phyloP scores from a whole-genome alignment of 129 eudicot species.

The Artemisia argyi region DNA sequence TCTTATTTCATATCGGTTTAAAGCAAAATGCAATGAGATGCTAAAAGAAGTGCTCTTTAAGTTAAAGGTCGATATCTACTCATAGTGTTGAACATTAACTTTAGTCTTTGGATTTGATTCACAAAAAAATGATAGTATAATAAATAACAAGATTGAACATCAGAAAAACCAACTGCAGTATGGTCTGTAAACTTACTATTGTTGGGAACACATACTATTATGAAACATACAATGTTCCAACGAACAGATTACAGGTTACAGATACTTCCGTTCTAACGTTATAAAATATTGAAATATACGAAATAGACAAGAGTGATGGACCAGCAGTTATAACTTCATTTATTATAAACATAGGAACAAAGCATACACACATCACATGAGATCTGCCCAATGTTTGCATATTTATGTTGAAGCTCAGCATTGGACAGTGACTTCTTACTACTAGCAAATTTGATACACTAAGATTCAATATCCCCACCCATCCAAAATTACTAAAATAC shows the following conservation, averaged over 20 bases:
- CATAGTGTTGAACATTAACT: too few relatives aligned
- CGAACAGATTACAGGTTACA: not conserved
- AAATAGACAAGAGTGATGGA: constrained; percentile 30
- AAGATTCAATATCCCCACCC: constrained; percentile 40
- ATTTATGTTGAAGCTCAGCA: constrained; percentile 19
- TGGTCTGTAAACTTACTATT: not conserved
- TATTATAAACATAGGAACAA: constrained; percentile 33
- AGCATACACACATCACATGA: constrained; percentile 21
- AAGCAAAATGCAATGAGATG: too few relatives aligned
- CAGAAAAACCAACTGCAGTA: too few relatives aligned
- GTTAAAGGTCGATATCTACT: too few relatives aligned
- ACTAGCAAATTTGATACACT: constrained; percentile 36
- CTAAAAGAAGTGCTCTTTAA: too few relatives aligned
- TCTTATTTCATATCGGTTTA: too few relatives aligned
- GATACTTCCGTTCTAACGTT: constrained; percentile 13
- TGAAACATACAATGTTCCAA: not conserved
- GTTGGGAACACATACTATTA: not conserved
- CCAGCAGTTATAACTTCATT: constrained; percentile 37
- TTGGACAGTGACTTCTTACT: constrained; percentile 35
- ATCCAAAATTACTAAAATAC: constrained; percentile 25
- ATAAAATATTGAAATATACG: constrained; percentile 9
- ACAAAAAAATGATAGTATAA: too few relatives aligned
- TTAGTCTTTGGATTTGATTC: too few relatives aligned
- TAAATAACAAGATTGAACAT: not conserved
- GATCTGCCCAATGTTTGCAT: constrained; percentile 18